Conservation (phyloP, 805 yeast species). For the Nakazawaea populi region DNA sequence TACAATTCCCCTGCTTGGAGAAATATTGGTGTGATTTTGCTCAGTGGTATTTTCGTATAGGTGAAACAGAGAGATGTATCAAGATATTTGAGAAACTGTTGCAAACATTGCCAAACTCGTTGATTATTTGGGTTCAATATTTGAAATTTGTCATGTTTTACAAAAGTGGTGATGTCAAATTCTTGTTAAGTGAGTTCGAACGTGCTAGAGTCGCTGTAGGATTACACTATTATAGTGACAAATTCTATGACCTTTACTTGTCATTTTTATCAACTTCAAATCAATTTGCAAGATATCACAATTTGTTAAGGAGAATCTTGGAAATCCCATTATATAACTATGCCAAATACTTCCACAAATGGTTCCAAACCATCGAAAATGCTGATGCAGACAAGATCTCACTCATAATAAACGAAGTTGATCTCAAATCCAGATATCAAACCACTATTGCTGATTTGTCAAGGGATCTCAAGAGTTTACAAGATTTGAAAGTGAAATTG, state of each 20-base stretch:
- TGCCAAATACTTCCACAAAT: constrained; percentile 36
- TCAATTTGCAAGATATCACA: constrained; percentile 26
- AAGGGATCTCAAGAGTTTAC: constrained; percentile 12
- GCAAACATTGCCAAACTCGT: constrained; percentile 33
- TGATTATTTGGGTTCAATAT: constrained; percentile 46
- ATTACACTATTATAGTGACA: constrained; percentile 41
- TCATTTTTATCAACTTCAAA: constrained; percentile 29
- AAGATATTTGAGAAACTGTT: constrained; percentile 34
- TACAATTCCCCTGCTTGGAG: constrained; percentile 42
- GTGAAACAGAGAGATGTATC: constrained; percentile 31
- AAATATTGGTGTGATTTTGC: constrained; percentile 59
- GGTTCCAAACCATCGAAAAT: constrained; percentile 29
- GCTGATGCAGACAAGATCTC: constrained; percentile 22
- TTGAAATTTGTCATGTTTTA: constrained; percentile 19
- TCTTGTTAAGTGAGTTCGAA: constrained; percentile 31
- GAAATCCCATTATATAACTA: constrained; percentile 56
- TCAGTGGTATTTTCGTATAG: constrained; percentile 37
- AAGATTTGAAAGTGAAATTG: constrained; percentile 29
- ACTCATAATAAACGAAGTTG: constrained; percentile 19
- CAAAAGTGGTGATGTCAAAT: constrained; percentile 16
- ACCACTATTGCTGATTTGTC: constrained; percentile 2
- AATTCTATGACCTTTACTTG: constrained; percentile 47
- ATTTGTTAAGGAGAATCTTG: constrained; percentile 39
- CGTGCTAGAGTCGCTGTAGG: constrained; percentile 45
- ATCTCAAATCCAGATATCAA: constrained; percentile 12